Conservation (phyloP, 768 basidiomycete species). For the Cystofilobasidium ferigula region DNA sequence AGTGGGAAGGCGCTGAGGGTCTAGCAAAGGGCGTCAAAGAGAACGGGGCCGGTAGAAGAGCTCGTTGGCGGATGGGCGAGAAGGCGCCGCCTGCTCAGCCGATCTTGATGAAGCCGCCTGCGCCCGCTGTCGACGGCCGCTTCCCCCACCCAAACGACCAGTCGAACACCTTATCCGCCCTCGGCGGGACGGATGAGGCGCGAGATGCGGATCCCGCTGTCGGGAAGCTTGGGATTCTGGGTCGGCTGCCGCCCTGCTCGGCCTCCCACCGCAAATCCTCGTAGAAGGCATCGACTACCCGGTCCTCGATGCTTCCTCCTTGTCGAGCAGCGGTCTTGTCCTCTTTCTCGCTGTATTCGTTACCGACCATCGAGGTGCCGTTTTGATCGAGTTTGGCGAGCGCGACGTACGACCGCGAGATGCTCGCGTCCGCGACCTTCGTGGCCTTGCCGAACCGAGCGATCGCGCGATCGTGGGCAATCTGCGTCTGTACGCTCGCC, state of each 20-base stretch:
- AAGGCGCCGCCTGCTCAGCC: not conserved
- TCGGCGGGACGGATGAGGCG: not conserved
- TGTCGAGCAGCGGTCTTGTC: conserved; percentile 10
- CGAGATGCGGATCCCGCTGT: not conserved
- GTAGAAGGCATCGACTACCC: conserved; percentile 52
- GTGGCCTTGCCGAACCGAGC: conserved; percentile 54
- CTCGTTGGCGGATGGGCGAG: too few relatives aligned
- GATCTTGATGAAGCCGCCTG: not conserved
- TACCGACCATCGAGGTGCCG: conserved; percentile 24
- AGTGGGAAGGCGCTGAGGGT: too few relatives aligned
- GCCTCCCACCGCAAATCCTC: conserved; percentile 63
- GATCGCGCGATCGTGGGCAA: conserved; percentile 45
- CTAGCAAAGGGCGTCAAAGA: too few relatives aligned
- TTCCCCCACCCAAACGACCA: not conserved
- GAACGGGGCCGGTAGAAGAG: too few relatives aligned
- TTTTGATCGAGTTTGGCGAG: conserved; percentile 43
- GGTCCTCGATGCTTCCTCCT: conserved; percentile 40
- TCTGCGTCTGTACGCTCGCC: conserved; percentile 1
- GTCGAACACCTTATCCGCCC: not conserved
- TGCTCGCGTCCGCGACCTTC: conserved; percentile 57
- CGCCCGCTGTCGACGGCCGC: not conserved
- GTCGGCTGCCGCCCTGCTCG: conserved; percentile 38
- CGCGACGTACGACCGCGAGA: conserved; percentile 60
- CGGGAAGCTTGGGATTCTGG: conserved; percentile 26
- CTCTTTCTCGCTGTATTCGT: conserved; percentile 15